phyloP scores from a whole-genome alignment of 2,329 filamentous ascomycete genomes.

The Clarireedia homoeocarpa region DNA sequence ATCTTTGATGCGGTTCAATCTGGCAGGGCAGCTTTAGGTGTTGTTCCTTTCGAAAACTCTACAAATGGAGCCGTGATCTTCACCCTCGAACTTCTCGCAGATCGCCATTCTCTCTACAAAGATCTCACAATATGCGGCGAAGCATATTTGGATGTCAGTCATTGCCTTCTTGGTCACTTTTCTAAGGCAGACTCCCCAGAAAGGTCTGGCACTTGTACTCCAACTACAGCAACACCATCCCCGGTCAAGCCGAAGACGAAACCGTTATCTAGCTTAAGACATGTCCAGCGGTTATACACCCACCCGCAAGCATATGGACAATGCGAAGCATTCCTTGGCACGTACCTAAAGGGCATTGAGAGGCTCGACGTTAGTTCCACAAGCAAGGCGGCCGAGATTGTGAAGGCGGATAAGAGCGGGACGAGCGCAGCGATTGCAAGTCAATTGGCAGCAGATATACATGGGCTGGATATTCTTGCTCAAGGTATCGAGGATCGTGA shows the following conservation, averaged over 20 bases:
- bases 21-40: conserved; percentile 57
- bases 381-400: conserved; percentile 74
- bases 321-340: conserved; percentile 66
- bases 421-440: conserved; percentile 72
- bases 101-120: conserved; percentile 54
- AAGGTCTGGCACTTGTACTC: conserved; percentile 40
- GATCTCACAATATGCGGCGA: conserved; percentile 75
- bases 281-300: conserved; percentile 74
- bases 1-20: conserved; percentile 74
- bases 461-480: conserved; percentile 62
- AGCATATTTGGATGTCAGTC: conserved; percentile 78
- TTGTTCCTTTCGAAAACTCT: conserved; percentile 93
- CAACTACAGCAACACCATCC: conserved; percentile 39
- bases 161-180: conserved; percentile 65
- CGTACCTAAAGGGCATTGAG: conserved; percentile 66
- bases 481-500: conserved; percentile 62
- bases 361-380: conserved; percentile 79
- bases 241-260: conserved; percentile 38
- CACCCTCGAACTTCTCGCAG: conserved; percentile 82
- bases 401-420: conserved; percentile 49
- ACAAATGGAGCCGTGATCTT: conserved; percentile 89
- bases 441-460: conserved; percentile 60
- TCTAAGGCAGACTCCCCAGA: conserved; percentile 22
- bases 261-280: conserved; percentile 44
- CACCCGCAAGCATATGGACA: conserved; percentile 96